A percentile compares a stretch with the other conserved stretches of the same genome.
Conservation (phyloP, 352 stramenopile species). For the Phytophthora brassicae region DNA sequence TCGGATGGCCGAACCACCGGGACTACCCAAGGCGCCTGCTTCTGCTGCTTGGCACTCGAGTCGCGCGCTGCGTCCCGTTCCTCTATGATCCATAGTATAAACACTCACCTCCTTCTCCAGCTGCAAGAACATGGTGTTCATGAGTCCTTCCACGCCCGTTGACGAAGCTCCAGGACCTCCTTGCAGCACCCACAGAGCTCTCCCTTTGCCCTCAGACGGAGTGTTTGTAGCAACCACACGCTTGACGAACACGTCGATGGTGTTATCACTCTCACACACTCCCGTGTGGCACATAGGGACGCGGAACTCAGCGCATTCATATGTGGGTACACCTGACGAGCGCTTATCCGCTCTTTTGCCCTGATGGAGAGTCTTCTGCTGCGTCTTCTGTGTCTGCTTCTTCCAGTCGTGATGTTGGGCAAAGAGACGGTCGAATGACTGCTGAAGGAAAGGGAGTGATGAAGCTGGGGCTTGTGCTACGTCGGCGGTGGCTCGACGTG, state of each 20-base stretch:
- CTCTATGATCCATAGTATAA: slow-evolving; percentile 73
- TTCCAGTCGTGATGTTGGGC: slow-evolving; percentile 29
- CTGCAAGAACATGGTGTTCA: slow-evolving; percentile 57
- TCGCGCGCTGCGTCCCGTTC: slow-evolving; percentile 58
- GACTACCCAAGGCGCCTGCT: slow-evolving; percentile 52
- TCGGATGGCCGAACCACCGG: slow-evolving; percentile 46
- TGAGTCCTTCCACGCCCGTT: slow-evolving; percentile 65
- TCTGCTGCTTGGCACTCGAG: slow-evolving; percentile 57
- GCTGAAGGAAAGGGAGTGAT: slow-evolving; percentile 37
- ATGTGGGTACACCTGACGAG: slow-evolving; percentile 16
- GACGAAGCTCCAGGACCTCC: slow-evolving; percentile 70
- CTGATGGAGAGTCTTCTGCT: slow-evolving; percentile 1
- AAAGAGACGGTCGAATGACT: slow-evolving; percentile 41
- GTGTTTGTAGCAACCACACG: slow-evolving; percentile 34
- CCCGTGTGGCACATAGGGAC: slow-evolving; percentile 71
- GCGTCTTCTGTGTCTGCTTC: slow-evolving; percentile 16
- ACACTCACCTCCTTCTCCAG: slow-evolving; percentile 54
- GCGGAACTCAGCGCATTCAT: slow-evolving; percentile 67
- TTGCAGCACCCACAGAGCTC: slow-evolving; percentile 72
- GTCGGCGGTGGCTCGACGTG: slow-evolving; percentile 11
- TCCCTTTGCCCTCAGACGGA: slow-evolving; percentile 17
- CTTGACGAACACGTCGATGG: slow-evolving; percentile 63
- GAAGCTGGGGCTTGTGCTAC: slow-evolving; percentile 5
- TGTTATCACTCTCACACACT: slow-evolving; percentile 61
- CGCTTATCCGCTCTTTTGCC: slow-evolving; percentile 7